phyloP scores from a whole-genome alignment of 2,329 filamentous ascomycete species.

The Lachnellula suecica region DNA sequence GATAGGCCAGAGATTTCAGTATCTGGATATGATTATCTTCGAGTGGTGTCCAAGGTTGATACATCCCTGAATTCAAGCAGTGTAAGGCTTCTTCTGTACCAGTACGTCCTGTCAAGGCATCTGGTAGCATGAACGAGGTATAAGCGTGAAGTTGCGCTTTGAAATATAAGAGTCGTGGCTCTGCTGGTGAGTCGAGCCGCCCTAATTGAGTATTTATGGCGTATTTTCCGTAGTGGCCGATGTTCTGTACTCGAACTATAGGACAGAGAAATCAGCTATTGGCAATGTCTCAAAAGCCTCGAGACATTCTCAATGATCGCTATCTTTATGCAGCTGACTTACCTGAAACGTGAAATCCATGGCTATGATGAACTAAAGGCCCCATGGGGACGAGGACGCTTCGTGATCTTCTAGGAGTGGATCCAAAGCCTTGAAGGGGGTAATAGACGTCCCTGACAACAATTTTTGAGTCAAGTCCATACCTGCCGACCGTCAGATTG shows the following conservation, averaged over 20 bases:
- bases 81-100: conserved; percentile 60
- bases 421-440: not conserved
- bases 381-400: conserved; percentile 57
- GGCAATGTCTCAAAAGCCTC: too few species aligned
- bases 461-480: conserved; percentile 53
- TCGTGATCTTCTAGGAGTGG: conserved; percentile 25
- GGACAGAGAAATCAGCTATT: too few species aligned
- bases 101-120: conserved; percentile 56
- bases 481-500: too few species aligned
- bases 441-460: conserved; percentile 56
- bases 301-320: too few species aligned
- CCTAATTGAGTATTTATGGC: too few species aligned
- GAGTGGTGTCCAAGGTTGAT: conserved; percentile 31
- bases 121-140: conserved; percentile 57
- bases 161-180: conserved; percentile 48
- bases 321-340: too few species aligned
- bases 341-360: conserved; percentile 42
- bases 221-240: too few species aligned
- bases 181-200: too few species aligned
- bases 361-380: conserved; percentile 18
- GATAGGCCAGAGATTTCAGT: conserved; percentile 12
- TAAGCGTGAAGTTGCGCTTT: conserved; percentile 60
- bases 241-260: too few species aligned
- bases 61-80: conserved; percentile 47
- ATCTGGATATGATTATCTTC: not conserved